Base-by-base conservation (phyloP, 2,329 filamentous ascomycete species). In the Exophiala phaeomuriformis region DNA sequence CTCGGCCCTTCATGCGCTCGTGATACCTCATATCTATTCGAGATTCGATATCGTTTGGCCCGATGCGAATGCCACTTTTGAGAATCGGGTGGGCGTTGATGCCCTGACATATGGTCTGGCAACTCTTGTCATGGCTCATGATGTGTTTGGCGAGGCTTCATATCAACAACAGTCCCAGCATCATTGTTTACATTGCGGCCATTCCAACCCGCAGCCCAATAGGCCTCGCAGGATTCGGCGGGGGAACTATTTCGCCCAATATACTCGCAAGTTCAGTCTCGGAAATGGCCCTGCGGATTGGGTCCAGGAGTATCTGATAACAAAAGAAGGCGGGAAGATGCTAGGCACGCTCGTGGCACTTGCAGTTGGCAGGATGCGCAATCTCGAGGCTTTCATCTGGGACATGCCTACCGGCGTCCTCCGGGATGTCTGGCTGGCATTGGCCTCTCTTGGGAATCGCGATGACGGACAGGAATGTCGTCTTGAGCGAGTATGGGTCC, bases 21-120 rank as follows among this genome's bases (percentile, higher is more conserved):
- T 86, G 0, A 83, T 88, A 28, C 87, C 88, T 12, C 82, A 84
- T 63, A 89, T 93, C 60, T 93, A 93, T 71, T 86, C 85, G 12
- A 81, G 86, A 56, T 93, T 93, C 69, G 88, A 93, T 65, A 93
- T 93, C 59, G 85, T 91, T 40, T 93, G 88, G 88, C 88, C 88
- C 0, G 87, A 91, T 64, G 81, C 80, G 32, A 78, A 79, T 58
- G 75, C 79, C 5, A 76, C 81, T 5, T 74, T 79, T 1, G 81
- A 86, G 62, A 82, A 84, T 50, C 77, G 83, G 41, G 82, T 82
- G 39, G 85, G 84, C 53, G 87, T 93, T 31, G 87, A 93, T 71
- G 87, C 88, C 37, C 79, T 93, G 43, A 90, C 87, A 0, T 91
- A 89, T 66, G 88, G 88, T 4, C 75, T 93, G 19, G 83, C 88